Percentiles rank a stretch among this genome's conserved stretches.
These are phyloP conservation scores for Penicillium sp. DNA, from an alignment of 2,329 filamentous ascomycete species.

Conservation along the genomic window DNA sequence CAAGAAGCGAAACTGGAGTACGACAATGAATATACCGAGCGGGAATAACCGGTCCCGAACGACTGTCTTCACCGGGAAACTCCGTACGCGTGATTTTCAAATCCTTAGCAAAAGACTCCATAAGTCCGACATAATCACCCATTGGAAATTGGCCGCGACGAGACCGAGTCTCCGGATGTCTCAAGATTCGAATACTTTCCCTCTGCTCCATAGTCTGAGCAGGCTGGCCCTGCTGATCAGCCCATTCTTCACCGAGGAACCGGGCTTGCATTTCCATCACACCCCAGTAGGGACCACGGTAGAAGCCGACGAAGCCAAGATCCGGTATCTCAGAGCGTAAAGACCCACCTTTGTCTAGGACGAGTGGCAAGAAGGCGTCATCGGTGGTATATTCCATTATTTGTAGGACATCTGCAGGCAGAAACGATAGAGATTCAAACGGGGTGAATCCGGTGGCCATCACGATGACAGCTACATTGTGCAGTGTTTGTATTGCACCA, in stretches of 20 bases:
- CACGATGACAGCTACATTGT: conserved; percentile 60
- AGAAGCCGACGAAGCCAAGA: conserved; percentile 76
- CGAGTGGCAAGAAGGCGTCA: conserved; percentile 55
- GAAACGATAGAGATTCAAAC: conserved; percentile 57
- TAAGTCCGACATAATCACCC: conserved; percentile 71
- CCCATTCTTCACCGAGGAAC: conserved; percentile 59
- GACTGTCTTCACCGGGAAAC: conserved; percentile 30
- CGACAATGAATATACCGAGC: conserved; percentile 45
- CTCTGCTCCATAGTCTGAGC: conserved; percentile 23
- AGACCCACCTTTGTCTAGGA: conserved; percentile 63
- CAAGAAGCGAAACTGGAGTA: conserved; percentile 17
- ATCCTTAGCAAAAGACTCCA: conserved; percentile 62
- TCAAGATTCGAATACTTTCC: conserved; percentile 21
- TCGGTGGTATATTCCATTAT: conserved; percentile 53
- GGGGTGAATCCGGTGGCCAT: conserved; percentile 71
- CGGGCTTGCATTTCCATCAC: conserved; percentile 82
- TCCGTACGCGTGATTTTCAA: conserved; percentile 48
- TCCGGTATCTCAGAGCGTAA: conserved; percentile 56
- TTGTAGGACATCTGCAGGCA: conserved; percentile 53
- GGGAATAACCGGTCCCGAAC: conserved; percentile 47
- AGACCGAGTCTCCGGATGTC: conserved; percentile 11
- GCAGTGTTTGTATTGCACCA: conserved; percentile 43
- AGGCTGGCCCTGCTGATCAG: conserved; percentile 9
- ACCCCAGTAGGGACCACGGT: conserved; percentile 78
- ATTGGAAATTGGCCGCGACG: conserved; percentile 67